Evolutionary conservation across 139 green algal genomes (phyloP), one percentile per base, ranked within the genome.

Genomic region (Haematococcus sp.): DNA sequence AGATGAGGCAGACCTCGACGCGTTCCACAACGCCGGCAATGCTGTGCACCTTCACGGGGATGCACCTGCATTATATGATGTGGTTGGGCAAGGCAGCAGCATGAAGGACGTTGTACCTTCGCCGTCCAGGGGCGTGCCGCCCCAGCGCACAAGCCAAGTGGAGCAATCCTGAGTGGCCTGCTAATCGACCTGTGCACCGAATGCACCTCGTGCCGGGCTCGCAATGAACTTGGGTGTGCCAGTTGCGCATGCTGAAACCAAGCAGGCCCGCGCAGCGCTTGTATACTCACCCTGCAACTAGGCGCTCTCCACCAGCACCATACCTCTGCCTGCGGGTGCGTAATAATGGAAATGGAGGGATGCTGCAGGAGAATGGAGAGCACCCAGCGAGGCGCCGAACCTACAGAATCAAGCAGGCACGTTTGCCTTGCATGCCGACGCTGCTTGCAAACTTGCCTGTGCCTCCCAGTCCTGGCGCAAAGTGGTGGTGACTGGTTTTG

Each of bases 1-100:
- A 49, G 40, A 49, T 49, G 40, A 49, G 40, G 40, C 40, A 49
- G 11, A 49, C 83, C 58, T 89, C 61, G 1, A 93, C 81, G 15
- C 40, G 40, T 11, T 49, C 40, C 11, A 49, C 40, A 11, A 49
- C 40, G 40, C 40, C 40, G 7, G 40, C 40, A 49, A 19, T 49
- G 40, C 11, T 49, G 40, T 49, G 40, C 40, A 49, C 40, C 40
- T 49, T 49, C 31, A 96, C 80, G 2, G 92, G 92, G 30, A 97
- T 93, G 72, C 91, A 95, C 30, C 92, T 94, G 88, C 72, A 71
- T 17, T 17, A n/a, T n/a, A n/a, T n/a, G n/a, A 71, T 16, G 35
- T 49, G 15, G 55, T 30, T 20, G 40, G 11, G 11, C 40, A 31
- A n/a, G 20, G 34, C 28, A 28, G 20, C 33, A 70, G 44, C 23